Percentiles rank a stretch among this genome's conserved stretches.
phyloP scores from a whole-genome alignment of 768 basidiomycete genomes.

The button mushroom (Agaricus bisporus) region DNA sequence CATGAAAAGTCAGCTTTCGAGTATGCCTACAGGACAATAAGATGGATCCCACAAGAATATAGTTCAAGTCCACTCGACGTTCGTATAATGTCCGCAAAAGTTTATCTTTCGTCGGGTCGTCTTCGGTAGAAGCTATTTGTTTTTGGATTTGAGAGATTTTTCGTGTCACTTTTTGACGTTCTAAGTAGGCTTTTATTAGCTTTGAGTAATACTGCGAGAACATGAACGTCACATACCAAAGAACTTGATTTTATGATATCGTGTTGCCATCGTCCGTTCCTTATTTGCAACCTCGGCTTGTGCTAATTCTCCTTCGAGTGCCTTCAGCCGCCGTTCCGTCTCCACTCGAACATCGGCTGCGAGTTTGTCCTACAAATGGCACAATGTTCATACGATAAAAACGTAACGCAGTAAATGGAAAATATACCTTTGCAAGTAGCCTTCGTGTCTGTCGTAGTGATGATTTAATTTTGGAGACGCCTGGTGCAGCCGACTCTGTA shows the following conservation, averaged over 20 bases:
- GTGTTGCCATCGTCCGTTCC: conserved; percentile 66
- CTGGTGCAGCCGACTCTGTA: conserved; percentile 39
- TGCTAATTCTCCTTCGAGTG: conserved; percentile 68
- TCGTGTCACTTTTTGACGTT: conserved; percentile 81
- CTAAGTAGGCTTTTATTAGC: conserved; percentile 30
- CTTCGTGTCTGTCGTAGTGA: conserved; percentile 77
- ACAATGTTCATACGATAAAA: neutral
- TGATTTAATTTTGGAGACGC: conserved; percentile 84
- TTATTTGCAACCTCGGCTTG: conserved; percentile 56
- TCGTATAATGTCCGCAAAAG: conserved; percentile 47
- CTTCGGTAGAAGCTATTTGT: conserved; percentile 30
- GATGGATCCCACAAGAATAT: conserved; percentile 59
- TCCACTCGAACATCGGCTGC: conserved; percentile 81
- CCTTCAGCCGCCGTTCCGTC: conserved; percentile 72
- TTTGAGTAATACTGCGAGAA: neutral
- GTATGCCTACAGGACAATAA: neutral
- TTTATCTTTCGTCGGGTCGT: conserved; percentile 30
- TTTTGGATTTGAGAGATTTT: conserved; percentile 69
- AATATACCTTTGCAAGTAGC: conserved; percentile 67
- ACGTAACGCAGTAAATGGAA: neutral
- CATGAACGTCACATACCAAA: conserved; percentile 56
- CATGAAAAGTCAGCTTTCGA: neutral
- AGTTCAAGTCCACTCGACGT: conserved; percentile 85
- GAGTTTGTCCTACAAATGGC: conserved; percentile 53
- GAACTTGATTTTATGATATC: conserved; percentile 91